Evolutionary conservation across 495 filamentous ascomycete genomes (phyloP), one percentile per base, ranked within the genome.

Genomic region (Acidomyces sp.): DNA sequence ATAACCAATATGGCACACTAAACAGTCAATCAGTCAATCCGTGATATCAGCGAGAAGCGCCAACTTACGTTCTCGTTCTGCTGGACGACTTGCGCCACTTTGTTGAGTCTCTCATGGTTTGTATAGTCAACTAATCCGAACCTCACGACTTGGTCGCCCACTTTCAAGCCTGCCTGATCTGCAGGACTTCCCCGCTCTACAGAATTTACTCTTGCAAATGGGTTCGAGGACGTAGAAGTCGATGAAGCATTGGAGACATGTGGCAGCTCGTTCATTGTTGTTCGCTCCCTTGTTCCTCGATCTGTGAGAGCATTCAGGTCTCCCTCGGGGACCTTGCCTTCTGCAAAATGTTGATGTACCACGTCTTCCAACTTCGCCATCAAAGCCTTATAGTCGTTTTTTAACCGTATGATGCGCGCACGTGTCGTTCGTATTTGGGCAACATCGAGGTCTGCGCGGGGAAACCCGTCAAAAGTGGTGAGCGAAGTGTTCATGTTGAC

Each of bases 381-480:
- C 26, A 94, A 61, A 13, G 75, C 75, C 58, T 95, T 95, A 60
- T 90, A 85, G 62, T 99, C 92, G 56, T 93, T 95, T 41, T 78
- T 77, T 21, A 95, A 72, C 50, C 75, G 72, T 33, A 95, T 92
- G 35, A 96, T 95, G 21, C 84, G 78, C 5, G 85, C 71, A 53
- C 92, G 68, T 12, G 87, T 94, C 7, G 83, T 92, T 30, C 92
- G 83, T 54, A 99, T 92, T 62, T 93, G 87, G 22, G 92, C 82
- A 47, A 99, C 78, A 57, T 99, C 92, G 40, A 99, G 76, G 59
- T 99, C 92, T 47, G 78, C 77, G 51, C 92, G 73, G 23, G 92
- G 92, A 58, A 81, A 99, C 35, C 88, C 92, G 62, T 99, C 92
- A 39, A 78, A 75, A 2, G 92, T 95, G 3, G 82, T 82, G 34